A percentile compares a stretch with the other conserved stretches of the same genome.
Evolutionary conservation across 2,329 filamentous ascomycete species (phyloP).

Genomic region (Cytospora leucostoma): DNA sequence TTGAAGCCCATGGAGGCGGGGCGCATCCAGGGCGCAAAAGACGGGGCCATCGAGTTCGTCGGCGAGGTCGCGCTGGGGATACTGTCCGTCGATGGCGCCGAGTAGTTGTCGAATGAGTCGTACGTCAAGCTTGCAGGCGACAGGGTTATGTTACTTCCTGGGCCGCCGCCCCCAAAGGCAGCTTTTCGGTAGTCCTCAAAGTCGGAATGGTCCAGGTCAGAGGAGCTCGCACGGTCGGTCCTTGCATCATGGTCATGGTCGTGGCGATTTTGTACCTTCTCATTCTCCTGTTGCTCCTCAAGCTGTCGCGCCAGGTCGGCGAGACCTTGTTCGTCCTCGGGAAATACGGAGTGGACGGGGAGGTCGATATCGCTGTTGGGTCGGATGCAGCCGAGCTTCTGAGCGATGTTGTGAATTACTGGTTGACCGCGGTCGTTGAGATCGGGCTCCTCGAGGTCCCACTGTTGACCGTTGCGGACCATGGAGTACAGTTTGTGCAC

Average conservation of each 20-base stretch:
- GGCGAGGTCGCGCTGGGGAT: slow-evolving; percentile 40
- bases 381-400: slow-evolving; percentile 64
- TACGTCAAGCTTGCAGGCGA: slow-evolving; percentile 57
- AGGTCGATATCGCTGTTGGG: slow-evolving; percentile 62
- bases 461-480: slow-evolving; percentile 58
- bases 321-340: slow-evolving; percentile 61
- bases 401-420: slow-evolving; percentile 66
- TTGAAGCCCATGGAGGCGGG: slow-evolving; percentile 38
- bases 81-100: slow-evolving; percentile 31
- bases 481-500: slow-evolving; percentile 67
- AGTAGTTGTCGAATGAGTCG: slow-evolving; percentile 44
- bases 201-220: slow-evolving; percentile 57
- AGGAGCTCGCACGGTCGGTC: slow-evolving; percentile 56
- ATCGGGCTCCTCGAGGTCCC: slow-evolving; percentile 65
- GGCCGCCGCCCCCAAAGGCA: slow-evolving; percentile 44
- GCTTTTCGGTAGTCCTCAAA: slow-evolving; percentile 57
- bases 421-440: slow-evolving; percentile 64
- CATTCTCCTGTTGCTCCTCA: slow-evolving; percentile 46
- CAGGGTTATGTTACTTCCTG: slow-evolving; percentile 46
- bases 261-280: slow-evolving; percentile 38
- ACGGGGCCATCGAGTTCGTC: slow-evolving; percentile 29
- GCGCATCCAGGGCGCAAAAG: slow-evolving; percentile 25
- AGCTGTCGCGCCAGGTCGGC: slow-evolving; percentile 58
- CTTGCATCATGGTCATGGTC: slow-evolving; percentile 39
- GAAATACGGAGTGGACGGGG: slow-evolving; percentile 59